Base-by-base conservation (phyloP, 2,329 filamentous ascomycete genomes). In the Diplodia seriata region DNA sequence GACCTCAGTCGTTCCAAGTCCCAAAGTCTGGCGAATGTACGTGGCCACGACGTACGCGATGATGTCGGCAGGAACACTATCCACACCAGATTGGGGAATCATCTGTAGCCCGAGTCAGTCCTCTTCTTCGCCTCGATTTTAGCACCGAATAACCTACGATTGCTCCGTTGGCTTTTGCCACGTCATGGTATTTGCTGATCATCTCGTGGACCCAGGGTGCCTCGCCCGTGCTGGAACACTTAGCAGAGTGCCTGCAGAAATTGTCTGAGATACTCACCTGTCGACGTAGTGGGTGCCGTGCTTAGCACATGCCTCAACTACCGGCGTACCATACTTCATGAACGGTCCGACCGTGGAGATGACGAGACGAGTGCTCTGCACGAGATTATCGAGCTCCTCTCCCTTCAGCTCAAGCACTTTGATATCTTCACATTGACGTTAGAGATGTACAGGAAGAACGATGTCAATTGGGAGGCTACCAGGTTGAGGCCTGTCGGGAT, bases 231-330 rank as follows among this genome's bases (percentile, higher is more conserved):
- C 82, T 83, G 55, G 3, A 2, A 61, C 38, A 40, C n/a, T 67
- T 57, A 54, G 14, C 38, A 33, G 29, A 33, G 47, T 20, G 63
- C 15, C 47, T 14, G 23, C 11, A 62, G 12, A n/a, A 49, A 11
- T 6, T 29, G 14, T n/a, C n/a, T 38, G 20, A 11, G 47, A 5
- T 20, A 67, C 80, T 73, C 73, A 84, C 80, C 84, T 85, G 75
- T 91, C 89, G 66, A 91, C 77, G 73, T 91, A 91, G 75, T 91
- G 88, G 4, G 89, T 91, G 6, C 89, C 88, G 70, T 84, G 85
- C 64, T 84, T 81, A 3, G 86, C 88, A 73, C 88, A 91, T 7
- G 88, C 88, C 71, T 88, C 85, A 9, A 91, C 83, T 4, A 90
- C 86, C 0, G 85, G 85, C 38, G 85, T 85, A n/a, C 88, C 89